phyloP scores from a whole-genome alignment of 106 monocot genomes.

The Dendrobium catenatum region DNA sequence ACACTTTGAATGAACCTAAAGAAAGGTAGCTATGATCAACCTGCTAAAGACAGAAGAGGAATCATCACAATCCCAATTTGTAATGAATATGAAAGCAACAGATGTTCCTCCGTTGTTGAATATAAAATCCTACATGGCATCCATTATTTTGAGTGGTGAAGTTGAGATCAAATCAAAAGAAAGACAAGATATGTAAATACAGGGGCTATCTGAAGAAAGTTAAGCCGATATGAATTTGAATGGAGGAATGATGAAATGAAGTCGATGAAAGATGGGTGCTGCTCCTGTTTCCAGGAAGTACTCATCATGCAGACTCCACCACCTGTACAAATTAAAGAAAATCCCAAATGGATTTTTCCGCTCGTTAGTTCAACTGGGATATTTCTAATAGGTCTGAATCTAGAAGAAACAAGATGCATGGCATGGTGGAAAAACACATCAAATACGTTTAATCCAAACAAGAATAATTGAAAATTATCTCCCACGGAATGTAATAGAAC shows the following conservation, averaged over 20 bases:
- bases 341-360: background rate
- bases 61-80: conserved; percentile 53
- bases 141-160: background rate
- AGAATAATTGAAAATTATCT: background rate
- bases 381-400: background rate
- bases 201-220: conserved; percentile 73
- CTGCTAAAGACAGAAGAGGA: conserved; percentile 48
- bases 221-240: conserved; percentile 83
- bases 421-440: background rate
- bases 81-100: conserved; percentile 82
- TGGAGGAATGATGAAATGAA: conserved; percentile 73
- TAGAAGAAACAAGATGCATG: background rate
- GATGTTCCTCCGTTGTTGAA: conserved; percentile 92
- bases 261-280: conserved; percentile 66
- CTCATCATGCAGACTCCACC: conserved; percentile 93
- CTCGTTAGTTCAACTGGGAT: background rate
- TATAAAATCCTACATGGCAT: conserved; percentile 69
- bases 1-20: conserved; percentile 1
- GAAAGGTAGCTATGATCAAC: conserved; percentile 14
- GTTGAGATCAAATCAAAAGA: background rate
- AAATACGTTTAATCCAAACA: background rate
- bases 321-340: conserved; percentile 22
- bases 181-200: conserved; percentile 28
- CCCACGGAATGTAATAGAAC: background rate
- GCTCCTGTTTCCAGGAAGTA: conserved; percentile 68